Base-by-base conservation (phyloP, 2,329 filamentous ascomycete genomes). In the Monilinia vaccinii-corymbosi region DNA sequence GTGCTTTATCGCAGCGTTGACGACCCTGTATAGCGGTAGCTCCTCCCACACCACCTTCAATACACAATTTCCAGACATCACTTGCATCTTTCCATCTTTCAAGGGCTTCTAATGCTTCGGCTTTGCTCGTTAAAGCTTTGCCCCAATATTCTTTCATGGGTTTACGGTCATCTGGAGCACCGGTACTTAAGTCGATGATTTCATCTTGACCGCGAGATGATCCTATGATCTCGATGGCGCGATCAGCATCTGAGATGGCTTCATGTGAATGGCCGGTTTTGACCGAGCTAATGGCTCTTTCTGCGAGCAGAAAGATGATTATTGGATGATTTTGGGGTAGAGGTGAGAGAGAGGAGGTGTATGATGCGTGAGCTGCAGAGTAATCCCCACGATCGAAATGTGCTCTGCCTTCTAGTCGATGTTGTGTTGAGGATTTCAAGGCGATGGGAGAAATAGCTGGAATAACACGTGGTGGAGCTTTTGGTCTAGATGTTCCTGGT, bases 371-470 rank as follows among this genome's bases (percentile, higher is more conserved):
- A 0, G 94, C 94, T 11, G 88, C 82, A 21, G 89, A 87, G 73
- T 91, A 99, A 73, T 99, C 94, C 38, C 94, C 94, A 40, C 90
- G 85, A 74, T 97, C 97, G 76, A 96, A 97, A 65, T 95, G 89
- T 57, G 88, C 87, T 11, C 91, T 90, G 21, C 93, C 94, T 64
- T 86, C 85, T 51, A 87, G 80, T 16, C 94, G 88, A 68, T 94
- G 84, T 50, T 83, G 81, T n/a, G 87, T 87, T 11, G 91, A 96
- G 4, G 83, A 83, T 64, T 87, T 82, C 21, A 97, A 78, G 0
- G 86, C 85, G 8, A 84, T 80, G 1, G 85, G 75, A 4, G 89
- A 86, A 14, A 95, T 77, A 1, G 80, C 71, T 1, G 93, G 92
- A 38, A 81, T 76, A 18, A 73, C 73, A 56, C 82, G 76, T 9